Percentiles rank a stretch among this genome's conserved stretches.
phyloP scores from a whole-genome alignment of 306 rosid species.

The Trifolium repens region DNA sequence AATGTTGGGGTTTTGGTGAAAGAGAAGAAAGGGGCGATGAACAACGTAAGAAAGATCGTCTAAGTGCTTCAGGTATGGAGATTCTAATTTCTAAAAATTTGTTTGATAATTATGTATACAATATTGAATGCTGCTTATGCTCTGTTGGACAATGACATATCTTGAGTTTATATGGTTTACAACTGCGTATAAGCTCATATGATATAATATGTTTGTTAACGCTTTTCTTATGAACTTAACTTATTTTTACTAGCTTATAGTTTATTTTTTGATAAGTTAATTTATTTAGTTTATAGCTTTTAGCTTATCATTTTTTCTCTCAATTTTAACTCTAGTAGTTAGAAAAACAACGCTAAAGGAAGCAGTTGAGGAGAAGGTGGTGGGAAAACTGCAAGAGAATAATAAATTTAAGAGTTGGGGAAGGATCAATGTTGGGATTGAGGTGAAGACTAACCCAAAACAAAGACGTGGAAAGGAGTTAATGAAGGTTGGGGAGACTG shows the following conservation, averaged over 20 bases:
- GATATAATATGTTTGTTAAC: no score
- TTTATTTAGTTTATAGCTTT: no score
- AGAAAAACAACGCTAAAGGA: conserved; percentile 28
- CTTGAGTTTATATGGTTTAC: no score
- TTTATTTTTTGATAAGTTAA: no score
- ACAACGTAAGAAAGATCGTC: not conserved
- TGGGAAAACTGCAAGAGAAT: not conserved
- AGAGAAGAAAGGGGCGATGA: not conserved
- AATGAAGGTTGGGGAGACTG: not conserved
- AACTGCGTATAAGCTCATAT: no score
- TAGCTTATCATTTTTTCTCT: no score
- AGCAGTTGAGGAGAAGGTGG: conserved; percentile 15
- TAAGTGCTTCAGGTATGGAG: conserved; percentile 36
- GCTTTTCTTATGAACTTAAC: no score
- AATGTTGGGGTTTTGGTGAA: not conserved
- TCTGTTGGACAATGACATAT: no score
- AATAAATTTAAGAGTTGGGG: not conserved
- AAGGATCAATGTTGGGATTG: not conserved
- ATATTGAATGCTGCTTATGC: not conserved
- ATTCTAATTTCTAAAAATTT: not conserved
- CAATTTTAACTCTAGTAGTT: not conserved
- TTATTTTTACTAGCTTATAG: no score
- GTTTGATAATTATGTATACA: not conserved
- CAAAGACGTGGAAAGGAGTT: not conserved
- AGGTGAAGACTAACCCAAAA: not conserved